phyloP scores from a whole-genome alignment of 805 yeast species.

The Blastobotrys terrestris region DNA sequence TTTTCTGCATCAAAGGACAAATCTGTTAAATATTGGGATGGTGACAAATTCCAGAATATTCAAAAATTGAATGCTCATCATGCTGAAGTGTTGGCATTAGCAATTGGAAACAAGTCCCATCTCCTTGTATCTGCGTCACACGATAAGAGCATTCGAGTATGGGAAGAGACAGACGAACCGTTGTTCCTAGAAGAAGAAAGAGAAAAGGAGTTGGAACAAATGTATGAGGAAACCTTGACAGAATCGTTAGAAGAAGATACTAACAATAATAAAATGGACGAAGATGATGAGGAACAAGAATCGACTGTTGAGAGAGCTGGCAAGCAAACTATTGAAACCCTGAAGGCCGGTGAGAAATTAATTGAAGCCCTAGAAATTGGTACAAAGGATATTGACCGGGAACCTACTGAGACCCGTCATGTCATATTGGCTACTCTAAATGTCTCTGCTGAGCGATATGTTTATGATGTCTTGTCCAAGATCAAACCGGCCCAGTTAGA shows the following conservation, averaged over 20 bases:
- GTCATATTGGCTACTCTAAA: constrained; percentile 70
- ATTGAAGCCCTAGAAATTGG: constrained; percentile 91
- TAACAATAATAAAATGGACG: constrained; percentile 35
- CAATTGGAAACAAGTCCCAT: constrained; percentile 62
- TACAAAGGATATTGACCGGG: constrained; percentile 56
- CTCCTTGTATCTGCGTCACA: constrained; percentile 80
- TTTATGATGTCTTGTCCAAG: constrained; percentile 60
- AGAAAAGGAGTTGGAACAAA: constrained; percentile 90
- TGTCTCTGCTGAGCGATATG: constrained; percentile 69
- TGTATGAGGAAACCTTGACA: constrained; percentile 75
- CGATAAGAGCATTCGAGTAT: constrained; percentile 87
- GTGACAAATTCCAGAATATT: constrained; percentile 89
- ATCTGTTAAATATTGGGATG: constrained; percentile 94
- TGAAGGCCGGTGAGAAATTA: constrained; percentile 89
- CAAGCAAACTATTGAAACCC: constrained; percentile 81
- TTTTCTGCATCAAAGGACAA: constrained; percentile 89
- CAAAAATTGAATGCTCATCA: constrained; percentile 85
- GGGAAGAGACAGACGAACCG: constrained; percentile 91
- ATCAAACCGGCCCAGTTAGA: constrained; percentile 83
- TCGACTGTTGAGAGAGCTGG: constrained; percentile 54
- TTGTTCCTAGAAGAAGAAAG: constrained; percentile 96
- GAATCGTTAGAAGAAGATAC: constrained; percentile 57
- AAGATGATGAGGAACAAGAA: constrained; percentile 31
- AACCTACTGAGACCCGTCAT: constrained; percentile 49
- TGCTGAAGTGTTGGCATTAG: constrained; percentile 88